Evolutionary conservation across 805 yeast genomes (phyloP).

Genomic region (Candida peoriensis): DNA sequence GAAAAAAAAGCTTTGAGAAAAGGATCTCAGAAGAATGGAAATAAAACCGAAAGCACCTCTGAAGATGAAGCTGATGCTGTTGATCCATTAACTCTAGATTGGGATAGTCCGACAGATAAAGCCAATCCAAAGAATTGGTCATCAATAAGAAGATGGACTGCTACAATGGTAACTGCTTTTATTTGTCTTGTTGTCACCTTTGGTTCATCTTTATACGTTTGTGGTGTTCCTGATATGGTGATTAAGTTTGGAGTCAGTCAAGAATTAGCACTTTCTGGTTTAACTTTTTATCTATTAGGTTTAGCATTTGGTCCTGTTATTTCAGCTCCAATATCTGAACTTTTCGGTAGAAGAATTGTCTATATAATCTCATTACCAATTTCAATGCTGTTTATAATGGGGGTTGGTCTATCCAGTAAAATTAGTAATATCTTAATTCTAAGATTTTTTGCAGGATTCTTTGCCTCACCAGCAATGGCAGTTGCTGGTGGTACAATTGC

Average conservation of each 20-base stretch:
- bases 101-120: conserved; percentile 61
- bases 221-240: conserved; percentile 54
- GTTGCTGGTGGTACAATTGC: conserved; percentile 81
- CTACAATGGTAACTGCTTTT: conserved; percentile 59
- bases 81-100: conserved; percentile 39
- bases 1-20: conserved; percentile 5
- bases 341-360: conserved; percentile 61
- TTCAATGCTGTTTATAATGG: conserved; percentile 70
- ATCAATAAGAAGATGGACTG: conserved; percentile 52
- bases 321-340: conserved; percentile 69
- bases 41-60: too few relatives aligned
- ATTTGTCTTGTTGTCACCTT: conserved; percentile 66
- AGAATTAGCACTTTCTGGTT: conserved; percentile 60
- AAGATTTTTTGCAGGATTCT: conserved; percentile 68
- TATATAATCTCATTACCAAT: conserved; percentile 56
- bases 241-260: conserved; percentile 46
- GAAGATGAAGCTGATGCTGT: conserved; percentile 23
- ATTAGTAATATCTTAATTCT: conserved; percentile 59
- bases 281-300: conserved; percentile 68
- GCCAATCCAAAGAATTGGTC: conserved; percentile 73
- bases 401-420: conserved; percentile 60
- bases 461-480: conserved; percentile 79
- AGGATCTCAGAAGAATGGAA: too few relatives aligned
- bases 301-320: conserved; percentile 65
- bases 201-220: conserved; percentile 70